Evolutionary conservation across 768 basidiomycete species (phyloP).

Genomic region (Lactarius trivialis): DNA sequence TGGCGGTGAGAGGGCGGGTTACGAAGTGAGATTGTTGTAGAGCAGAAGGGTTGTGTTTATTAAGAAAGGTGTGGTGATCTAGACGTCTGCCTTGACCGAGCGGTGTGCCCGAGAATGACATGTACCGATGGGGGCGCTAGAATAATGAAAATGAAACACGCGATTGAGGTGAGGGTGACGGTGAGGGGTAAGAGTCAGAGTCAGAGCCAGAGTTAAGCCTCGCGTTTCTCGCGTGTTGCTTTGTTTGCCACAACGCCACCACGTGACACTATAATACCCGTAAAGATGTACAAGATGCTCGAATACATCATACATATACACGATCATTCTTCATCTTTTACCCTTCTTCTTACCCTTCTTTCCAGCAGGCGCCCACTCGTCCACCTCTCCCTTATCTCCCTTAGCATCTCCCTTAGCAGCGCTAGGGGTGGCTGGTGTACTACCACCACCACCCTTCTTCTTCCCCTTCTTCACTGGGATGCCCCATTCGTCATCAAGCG

Average conservation of each 20-base stretch:
- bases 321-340: neutral
- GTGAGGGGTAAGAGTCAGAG: neutral
- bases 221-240: slow-evolving; percentile 19
- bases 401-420: too few species aligned
- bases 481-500: neutral
- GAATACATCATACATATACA: neutral
- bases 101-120: slow-evolving; percentile 84
- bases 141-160: slow-evolving; percentile 10
- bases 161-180: neutral
- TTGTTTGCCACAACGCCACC: slow-evolving; percentile 12
- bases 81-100: slow-evolving; percentile 82
- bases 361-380: neutral
- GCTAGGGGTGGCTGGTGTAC: neutral
- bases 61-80: slow-evolving; percentile 73
- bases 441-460: slow-evolving; percentile 6
- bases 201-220: neutral
- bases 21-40: slow-evolving; percentile 29
- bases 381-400: slow-evolving; percentile 1
- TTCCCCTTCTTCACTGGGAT: slow-evolving; percentile 12
- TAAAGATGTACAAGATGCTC: neutral
- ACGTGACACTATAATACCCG: neutral
- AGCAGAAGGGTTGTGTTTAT: slow-evolving; percentile 38
- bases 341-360: neutral
- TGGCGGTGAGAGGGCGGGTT: slow-evolving; percentile 28
- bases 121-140: slow-evolving; percentile 34